Evolutionary conservation across 169 alveolate genomes (phyloP), one percentile per base, ranked within the genome.

Genomic region (Plasmodium gonderi): DNA sequence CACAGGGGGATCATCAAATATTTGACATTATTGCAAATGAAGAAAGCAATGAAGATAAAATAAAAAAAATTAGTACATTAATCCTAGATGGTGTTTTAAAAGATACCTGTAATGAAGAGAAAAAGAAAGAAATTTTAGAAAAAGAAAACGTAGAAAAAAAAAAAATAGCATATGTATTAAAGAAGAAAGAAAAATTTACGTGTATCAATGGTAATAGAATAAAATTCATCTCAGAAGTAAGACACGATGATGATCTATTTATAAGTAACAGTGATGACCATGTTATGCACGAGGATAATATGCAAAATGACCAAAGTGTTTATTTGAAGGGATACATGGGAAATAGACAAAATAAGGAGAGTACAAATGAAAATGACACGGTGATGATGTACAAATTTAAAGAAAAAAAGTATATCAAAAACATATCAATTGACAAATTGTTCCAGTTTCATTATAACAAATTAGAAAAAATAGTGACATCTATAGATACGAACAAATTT

Each of bases 401-500:
- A 42, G 45, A 31, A 29, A 85, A 85, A 85, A 51, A 85, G 45
- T 85, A 85, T 78, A 75, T 85, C 23, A 85, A 85, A 17, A 85
- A 85, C 45, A 85, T 85, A 54, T 85, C 89, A 38, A 85, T 85
- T 0, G 74, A 75, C 64, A 85, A 85, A 78, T 45, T 85, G 26
- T 85, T 85, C 68, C 92, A 54, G 45, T 85, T 85, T 74, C 87
- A 85, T 85, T 85, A 85, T 85, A 74, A 51, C 12, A 85, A 85
- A 36, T 74, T 85, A 75, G 92, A 85, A 54, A 85, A 85, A 54
- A 85, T 51, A 26, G 92, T 85, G 33, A 85, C 92, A 20, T 85
- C 92, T 26, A 85, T 85, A 38, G 92, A 85, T 51, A 85, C 92
- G 45, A 85, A 85, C 69, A 75, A 74, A n/a, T 85, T 85, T 36